These are phyloP conservation scores for Aspergillus baeticus DNA, from an alignment of 495 filamentous ascomycete genomes.

Conservation along the genomic window DNA sequence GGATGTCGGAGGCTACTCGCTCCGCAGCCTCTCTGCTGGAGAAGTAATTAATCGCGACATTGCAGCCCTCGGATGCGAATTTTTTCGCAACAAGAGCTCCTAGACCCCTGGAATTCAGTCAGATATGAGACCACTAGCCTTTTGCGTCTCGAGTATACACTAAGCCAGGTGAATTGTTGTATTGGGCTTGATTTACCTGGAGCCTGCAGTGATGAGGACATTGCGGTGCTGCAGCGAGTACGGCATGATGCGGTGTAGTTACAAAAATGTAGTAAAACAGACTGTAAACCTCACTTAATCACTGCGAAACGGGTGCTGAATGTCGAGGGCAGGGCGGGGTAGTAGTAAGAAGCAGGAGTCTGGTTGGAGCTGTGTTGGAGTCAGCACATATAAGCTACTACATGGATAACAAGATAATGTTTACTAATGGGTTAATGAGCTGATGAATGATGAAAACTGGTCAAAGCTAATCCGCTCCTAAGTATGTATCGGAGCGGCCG, in stretches of 20 bases:
- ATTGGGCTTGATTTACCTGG: slow-evolving; percentile 45
- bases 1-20: slow-evolving; percentile 50
- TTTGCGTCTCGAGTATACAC: background rate
- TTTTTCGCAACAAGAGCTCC: slow-evolving; percentile 62
- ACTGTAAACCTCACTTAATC: too few species aligned
- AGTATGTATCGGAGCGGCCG: too few species aligned
- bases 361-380: too few species aligned
- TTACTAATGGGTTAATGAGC: too few species aligned
- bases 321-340: too few species aligned
- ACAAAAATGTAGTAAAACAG: background rate
- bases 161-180: background rate
- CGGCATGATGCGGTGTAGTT: slow-evolving; percentile 44
- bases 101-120: slow-evolving; percentile 49
- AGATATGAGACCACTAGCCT: too few species aligned
- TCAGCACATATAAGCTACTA: too few species aligned
- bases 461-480: too few species aligned
- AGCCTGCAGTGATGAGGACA: slow-evolving; percentile 67
- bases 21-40: slow-evolving; percentile 54
- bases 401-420: too few species aligned
- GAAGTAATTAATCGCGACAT: slow-evolving; percentile 70
- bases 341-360: too few species aligned
- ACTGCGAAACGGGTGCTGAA: too few species aligned
- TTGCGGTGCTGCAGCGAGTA: slow-evolving; percentile 63
- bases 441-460: too few species aligned
- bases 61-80: slow-evolving; percentile 65